Evolutionary conservation across 495 filamentous ascomycete species (phyloP), one percentile per base, ranked within the genome.

Genomic region (Annulohypoxylon moriforme): DNA sequence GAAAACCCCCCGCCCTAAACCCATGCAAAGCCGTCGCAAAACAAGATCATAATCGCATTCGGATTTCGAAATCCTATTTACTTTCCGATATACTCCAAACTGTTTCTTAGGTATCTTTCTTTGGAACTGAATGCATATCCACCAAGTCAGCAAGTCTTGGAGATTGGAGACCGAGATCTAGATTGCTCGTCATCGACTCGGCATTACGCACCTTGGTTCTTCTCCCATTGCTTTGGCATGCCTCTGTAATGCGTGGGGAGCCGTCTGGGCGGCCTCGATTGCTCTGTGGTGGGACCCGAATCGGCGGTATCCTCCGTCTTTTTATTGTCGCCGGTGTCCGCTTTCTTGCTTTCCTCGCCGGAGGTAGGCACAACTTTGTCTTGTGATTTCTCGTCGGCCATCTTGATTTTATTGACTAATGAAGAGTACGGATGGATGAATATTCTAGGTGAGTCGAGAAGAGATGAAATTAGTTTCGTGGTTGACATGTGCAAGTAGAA

Each of bases 141-240:
- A 49, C 31, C n/a, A n/a, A n/a, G n/a, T 8, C 7, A 25, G 47
- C 20, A 4, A 55, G 55, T 40, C 27, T 40, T 40, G 36, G 52
- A 20, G 4, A 16, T 36, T 18, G 42, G 22, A 50, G 22, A 25
- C 11, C 22, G 29, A 18, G 24, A 27, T 27, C 50, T 29, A 25
- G 50, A 55, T 29, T n/a, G 25, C 49, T 24, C 9, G 9, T 10
- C 33, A 29, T 11, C 24, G 10, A 16, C 5, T 25, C 24, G 1
- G 40, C 29, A 33, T 18, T 29, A 55, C 75, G 60, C 46, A 75
- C 73, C 64, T 49, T 36, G 73, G 57, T 78, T 78, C 76, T 78
- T 78, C 53, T 74, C 76, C 76, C 76, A 78, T 42, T 78, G 76
- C 14, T 50, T 69, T 50, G 76, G 76, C 76, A 78, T 78, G 56